phyloP scores from a whole-genome alignment of 2,329 filamentous ascomycete species.

The Aspergillus arachidicola region DNA sequence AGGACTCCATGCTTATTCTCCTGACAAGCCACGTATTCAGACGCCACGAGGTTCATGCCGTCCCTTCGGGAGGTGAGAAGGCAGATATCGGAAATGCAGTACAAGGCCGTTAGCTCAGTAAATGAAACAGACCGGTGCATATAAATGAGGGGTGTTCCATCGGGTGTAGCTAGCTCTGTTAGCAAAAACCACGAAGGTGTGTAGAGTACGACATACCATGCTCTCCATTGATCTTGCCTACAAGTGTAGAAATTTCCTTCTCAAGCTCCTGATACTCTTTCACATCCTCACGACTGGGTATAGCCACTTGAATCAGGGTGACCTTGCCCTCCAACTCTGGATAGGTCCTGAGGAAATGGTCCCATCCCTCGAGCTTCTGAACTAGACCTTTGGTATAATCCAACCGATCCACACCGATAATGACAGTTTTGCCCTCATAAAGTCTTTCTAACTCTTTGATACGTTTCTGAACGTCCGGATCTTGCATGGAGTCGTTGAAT shows the following conservation, averaged over 20 bases:
- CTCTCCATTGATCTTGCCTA: slow-evolving; percentile 90
- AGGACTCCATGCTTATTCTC: slow-evolving; percentile 83
- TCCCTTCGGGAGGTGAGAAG: slow-evolving; percentile 88
- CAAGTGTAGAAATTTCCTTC: slow-evolving; percentile 86
- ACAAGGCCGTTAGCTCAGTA: slow-evolving; percentile 89
- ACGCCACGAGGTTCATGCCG: slow-evolving; percentile 96
- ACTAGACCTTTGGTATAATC: slow-evolving; percentile 98
- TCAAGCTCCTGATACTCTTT: slow-evolving; percentile 94
- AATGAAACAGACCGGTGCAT: slow-evolving; percentile 93
- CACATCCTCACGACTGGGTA: slow-evolving; percentile 81
- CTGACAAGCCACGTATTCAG: slow-evolving; percentile 94
- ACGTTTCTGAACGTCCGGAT: slow-evolving; percentile 75
- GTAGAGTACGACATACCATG: slow-evolving; percentile 58
- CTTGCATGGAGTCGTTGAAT: slow-evolving; percentile 78
- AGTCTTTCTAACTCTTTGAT: slow-evolving; percentile 77
- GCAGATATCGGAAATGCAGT: slow-evolving; percentile 84
- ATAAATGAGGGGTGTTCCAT: slow-evolving; percentile 96
- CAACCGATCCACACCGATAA: slow-evolving; percentile 88
- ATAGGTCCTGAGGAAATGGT: slow-evolving; percentile 88
- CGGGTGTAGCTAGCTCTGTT: slow-evolving; percentile 67
- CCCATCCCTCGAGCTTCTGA: slow-evolving; percentile 89
- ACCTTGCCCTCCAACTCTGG: slow-evolving; percentile 94
- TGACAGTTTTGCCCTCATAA: slow-evolving; percentile 86
- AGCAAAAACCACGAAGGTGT: background rate
- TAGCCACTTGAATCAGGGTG: slow-evolving; percentile 88